phyloP scores from a whole-genome alignment of 2,329 filamentous ascomycete species.

The Penicillium expansum region DNA sequence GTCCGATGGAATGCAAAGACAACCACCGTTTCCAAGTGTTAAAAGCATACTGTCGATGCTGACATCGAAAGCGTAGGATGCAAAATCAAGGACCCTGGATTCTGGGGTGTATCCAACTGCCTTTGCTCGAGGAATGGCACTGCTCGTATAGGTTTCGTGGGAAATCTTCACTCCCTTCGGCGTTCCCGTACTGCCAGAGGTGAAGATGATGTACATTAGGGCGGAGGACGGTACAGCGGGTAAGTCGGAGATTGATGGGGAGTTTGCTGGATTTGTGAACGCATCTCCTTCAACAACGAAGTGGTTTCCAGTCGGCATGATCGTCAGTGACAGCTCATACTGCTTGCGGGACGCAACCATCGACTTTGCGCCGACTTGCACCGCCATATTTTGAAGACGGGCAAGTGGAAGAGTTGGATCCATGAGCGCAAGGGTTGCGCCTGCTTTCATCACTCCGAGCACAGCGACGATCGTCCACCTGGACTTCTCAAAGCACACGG shows the following conservation, averaged over 20 bases:
- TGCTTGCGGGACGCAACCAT: constrained; percentile 34
- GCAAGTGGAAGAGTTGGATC: constrained; percentile 35
- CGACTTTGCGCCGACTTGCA: constrained; percentile 29
- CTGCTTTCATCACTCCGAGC: constrained; percentile 34
- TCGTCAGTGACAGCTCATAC: constrained; percentile 24
- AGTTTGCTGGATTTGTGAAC: constrained; percentile 19
- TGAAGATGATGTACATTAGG: constrained; percentile 61
- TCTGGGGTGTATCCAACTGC: constrained; percentile 50
- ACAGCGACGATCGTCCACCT: constrained; percentile 35
- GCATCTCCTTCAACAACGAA: constrained; percentile 29
- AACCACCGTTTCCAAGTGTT: constrained; percentile 56
- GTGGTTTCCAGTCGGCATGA: constrained; percentile 32
- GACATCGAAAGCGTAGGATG: constrained; percentile 55
- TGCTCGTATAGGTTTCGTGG: constrained; percentile 58
- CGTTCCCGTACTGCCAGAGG: constrained; percentile 53
- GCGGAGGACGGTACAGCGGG: constrained; percentile 29
- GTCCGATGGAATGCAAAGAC: constrained; percentile 57
- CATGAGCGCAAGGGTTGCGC: constrained; percentile 33
- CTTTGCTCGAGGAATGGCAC: constrained; percentile 52
- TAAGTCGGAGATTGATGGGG: constrained; percentile 11
- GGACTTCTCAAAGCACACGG: constrained; percentile 37
- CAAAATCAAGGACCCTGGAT: constrained; percentile 61
- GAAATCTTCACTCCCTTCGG: constrained; percentile 61
- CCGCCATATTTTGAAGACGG: constrained; percentile 34
- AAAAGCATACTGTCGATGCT: constrained; percentile 55